phyloP scores from a whole-genome alignment of 108 stramenopile genomes.

The Schizochytrium sp. region DNA sequence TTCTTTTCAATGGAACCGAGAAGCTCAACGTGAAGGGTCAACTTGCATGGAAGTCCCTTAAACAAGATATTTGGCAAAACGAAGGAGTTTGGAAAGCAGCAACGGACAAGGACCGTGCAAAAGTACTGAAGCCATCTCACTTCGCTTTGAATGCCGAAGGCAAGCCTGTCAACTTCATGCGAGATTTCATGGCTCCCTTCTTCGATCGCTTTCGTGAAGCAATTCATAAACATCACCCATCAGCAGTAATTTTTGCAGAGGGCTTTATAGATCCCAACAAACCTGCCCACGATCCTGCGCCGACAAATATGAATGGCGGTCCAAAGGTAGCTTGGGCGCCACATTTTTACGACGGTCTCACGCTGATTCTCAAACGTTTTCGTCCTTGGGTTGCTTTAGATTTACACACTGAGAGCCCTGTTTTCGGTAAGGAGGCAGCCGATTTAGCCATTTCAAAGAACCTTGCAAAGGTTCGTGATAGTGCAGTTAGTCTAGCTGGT shows the following conservation, averaged over 20 bases:
- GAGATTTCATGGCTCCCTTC: conserved; percentile 63
- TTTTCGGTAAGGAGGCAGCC: conserved; percentile 35
- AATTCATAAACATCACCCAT: conserved; percentile 38
- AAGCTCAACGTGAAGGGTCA: conserved; percentile 52
- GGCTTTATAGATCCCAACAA: conserved; percentile 62
- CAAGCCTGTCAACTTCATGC: conserved; percentile 52
- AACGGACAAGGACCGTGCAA: background rate
- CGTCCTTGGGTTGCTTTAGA: conserved; percentile 63
- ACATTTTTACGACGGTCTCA: conserved; percentile 66
- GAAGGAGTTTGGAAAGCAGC: conserved; percentile 61
- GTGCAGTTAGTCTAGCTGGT: background rate
- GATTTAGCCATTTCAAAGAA: background rate
- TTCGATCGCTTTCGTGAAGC: conserved; percentile 38
- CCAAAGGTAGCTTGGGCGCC: conserved; percentile 64
- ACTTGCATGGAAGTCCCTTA: conserved; percentile 58
- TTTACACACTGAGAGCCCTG: conserved; percentile 59
- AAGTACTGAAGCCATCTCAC: conserved; percentile 57
- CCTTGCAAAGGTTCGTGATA: conserved; percentile 6
- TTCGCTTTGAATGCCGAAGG: conserved; percentile 55
- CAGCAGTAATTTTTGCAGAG: conserved; percentile 63
- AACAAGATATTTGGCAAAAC: conserved; percentile 64
- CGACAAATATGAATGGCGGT: conserved; percentile 45
- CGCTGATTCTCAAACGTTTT: conserved; percentile 61
- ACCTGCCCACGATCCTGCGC: conserved; percentile 61
- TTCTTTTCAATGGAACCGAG: conserved; percentile 26